Percentiles rank a stretch among this genome's conserved stretches.
phyloP scores from a whole-genome alignment of 768 basidiomycete genomes.

The Galerina marginata region DNA sequence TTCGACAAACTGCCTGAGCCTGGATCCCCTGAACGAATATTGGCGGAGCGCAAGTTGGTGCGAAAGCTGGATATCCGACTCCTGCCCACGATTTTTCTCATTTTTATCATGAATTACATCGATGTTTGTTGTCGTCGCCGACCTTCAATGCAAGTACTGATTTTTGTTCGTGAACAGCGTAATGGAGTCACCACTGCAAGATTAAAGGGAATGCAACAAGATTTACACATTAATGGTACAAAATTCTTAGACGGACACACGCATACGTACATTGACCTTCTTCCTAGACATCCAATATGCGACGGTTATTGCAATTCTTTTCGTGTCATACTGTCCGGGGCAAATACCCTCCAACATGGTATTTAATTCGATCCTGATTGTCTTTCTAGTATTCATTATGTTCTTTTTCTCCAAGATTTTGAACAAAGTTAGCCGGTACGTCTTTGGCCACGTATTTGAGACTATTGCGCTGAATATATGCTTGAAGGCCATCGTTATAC shows the following conservation, averaged over 20 bases:
- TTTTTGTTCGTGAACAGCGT: constrained; percentile 37
- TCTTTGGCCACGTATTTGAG: neutral
- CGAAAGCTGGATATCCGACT: constrained; percentile 61
- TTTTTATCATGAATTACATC: constrained; percentile 73
- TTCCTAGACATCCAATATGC: constrained; percentile 35
- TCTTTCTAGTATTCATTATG: neutral
- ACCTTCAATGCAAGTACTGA: neutral
- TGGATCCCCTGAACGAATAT: constrained; percentile 35
- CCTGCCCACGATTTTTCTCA: constrained; percentile 60
- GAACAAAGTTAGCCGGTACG: constrained; percentile 57
- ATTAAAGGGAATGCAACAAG: constrained; percentile 54
- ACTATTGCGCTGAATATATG: neutral
- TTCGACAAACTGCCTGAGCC: constrained; percentile 19
- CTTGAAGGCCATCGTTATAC: constrained; percentile 61
- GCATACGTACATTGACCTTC: neutral
- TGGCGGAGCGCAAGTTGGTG: constrained; percentile 51
- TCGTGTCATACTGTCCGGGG: constrained; percentile 63
- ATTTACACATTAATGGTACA: constrained; percentile 50
- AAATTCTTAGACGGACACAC: neutral
- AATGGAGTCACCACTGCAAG: constrained; percentile 55
- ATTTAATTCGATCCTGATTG: neutral
- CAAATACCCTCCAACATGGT: constrained; percentile 76
- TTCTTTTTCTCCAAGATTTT: constrained; percentile 44
- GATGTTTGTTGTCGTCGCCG: constrained; percentile 46
- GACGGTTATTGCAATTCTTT: constrained; percentile 29